A percentile compares a stretch with the other conserved stretches of the same genome.
These are phyloP conservation scores for Trametes pubescens DNA, from an alignment of 1,284 basidiomycete species.

Conservation along the genomic window DNA sequence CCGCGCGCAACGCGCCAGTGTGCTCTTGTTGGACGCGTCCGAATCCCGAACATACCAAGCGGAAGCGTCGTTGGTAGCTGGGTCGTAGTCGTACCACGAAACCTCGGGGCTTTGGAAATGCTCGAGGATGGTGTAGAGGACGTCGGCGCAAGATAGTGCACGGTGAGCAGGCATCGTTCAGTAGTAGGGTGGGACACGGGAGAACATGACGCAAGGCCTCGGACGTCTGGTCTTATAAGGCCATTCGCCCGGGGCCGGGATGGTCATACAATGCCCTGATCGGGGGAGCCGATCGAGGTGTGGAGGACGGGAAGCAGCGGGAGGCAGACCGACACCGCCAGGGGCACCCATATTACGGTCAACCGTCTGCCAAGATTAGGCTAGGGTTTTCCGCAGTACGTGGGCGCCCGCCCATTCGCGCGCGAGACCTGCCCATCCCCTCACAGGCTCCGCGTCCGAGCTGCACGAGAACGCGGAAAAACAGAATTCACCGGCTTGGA, in stretches of 20 bases:
- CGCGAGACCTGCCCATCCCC: not conserved
- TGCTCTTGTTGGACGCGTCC: not conserved
- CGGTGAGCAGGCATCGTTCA: slow-evolving; percentile 10
- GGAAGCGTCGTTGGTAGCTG: slow-evolving; percentile 13
- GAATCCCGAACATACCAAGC: slow-evolving; percentile 18
- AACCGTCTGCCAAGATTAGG: slow-evolving; percentile 1
- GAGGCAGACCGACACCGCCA: not conserved
- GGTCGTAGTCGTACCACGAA: slow-evolving; percentile 27
- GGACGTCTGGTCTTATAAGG: not conserved
- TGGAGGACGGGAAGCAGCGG: not conserved
- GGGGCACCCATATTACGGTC: not conserved
- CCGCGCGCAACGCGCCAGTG: slow-evolving; percentile 25
- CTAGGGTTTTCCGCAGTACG: not conserved
- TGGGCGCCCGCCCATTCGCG: too few species aligned
- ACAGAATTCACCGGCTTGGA: not conserved
- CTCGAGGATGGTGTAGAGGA: slow-evolving; percentile 27
- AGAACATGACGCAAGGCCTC: not conserved
- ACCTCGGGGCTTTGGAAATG: slow-evolving; percentile 12
- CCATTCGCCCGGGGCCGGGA: not conserved
- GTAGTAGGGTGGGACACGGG: not conserved
- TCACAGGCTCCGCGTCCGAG: not conserved
- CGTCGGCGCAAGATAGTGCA: slow-evolving; percentile 22
- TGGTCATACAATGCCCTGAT: not conserved
- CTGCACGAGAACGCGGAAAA: not conserved
- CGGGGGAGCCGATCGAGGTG: slow-evolving; percentile 3